These are phyloP conservation scores for Phaffia rhodozyma DNA, from an alignment of 1,284 basidiomycete species.

Conservation along the genomic window DNA sequence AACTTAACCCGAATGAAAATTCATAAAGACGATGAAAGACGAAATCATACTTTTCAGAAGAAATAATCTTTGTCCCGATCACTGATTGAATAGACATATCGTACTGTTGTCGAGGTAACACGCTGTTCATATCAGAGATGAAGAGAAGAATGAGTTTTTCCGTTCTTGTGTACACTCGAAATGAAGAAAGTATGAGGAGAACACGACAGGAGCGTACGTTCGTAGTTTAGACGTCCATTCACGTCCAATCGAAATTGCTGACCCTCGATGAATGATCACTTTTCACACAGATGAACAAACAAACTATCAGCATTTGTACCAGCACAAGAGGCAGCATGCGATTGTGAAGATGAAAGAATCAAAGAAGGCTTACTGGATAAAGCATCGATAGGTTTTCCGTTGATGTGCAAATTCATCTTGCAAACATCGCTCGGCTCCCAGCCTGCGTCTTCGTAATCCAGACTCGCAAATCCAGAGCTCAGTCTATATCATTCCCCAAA, in stretches of 20 bases:
- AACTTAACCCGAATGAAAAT: background rate
- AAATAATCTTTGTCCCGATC: slow-evolving; percentile 72
- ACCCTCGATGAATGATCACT: no score
- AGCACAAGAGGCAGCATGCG: no score
- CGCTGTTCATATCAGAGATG: slow-evolving; percentile 46
- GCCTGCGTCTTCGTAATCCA: slow-evolving; percentile 87
- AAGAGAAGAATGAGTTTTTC: slow-evolving; percentile 1
- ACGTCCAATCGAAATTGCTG: no score
- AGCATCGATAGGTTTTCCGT: slow-evolving; percentile 76
- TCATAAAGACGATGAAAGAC: slow-evolving; percentile 15
- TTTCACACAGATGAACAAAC: no score
- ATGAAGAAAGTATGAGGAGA: no score
- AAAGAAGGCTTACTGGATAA: slow-evolving; percentile 47
- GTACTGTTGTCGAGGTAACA: slow-evolving; percentile 84
- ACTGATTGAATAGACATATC: slow-evolving; percentile 78
- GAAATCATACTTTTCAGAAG: slow-evolving; percentile 53
- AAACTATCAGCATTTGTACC: no score
- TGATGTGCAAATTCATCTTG: slow-evolving; percentile 76
- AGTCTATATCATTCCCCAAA: slow-evolving; percentile 27
- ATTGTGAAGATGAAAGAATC: slow-evolving; percentile 24
- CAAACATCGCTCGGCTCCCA: slow-evolving; percentile 57
- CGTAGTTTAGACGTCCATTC: no score
- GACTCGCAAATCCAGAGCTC: slow-evolving; percentile 83
- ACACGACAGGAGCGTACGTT: no score
- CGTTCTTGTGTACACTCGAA: slow-evolving; percentile 11